Conservation (phyloP, 2,329 filamentous ascomycete species). For the Tolypocladium cylindrosporum region DNA sequence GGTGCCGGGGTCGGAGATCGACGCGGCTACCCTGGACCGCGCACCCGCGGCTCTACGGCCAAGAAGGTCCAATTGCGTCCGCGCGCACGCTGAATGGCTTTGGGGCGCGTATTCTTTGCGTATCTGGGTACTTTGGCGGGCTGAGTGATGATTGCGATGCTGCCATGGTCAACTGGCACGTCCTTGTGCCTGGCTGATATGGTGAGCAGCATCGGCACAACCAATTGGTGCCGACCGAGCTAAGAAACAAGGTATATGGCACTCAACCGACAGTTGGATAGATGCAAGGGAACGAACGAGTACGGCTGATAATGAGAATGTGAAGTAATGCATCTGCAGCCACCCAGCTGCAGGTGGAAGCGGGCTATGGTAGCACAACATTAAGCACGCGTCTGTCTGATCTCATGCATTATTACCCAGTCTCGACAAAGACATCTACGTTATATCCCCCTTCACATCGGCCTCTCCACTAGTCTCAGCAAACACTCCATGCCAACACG, state of each 20-base stretch:
- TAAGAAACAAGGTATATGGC: no score
- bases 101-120: no score
- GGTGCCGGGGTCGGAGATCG: constrained; percentile 1
- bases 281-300: neutral
- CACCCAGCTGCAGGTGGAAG: neutral
- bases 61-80: neutral
- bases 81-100: neutral
- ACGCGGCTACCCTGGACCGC: constrained; percentile 8
- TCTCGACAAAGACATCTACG: neutral
- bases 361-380: no score
- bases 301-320: neutral
- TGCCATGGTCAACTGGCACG: no score
- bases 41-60: neutral
- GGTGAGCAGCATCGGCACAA: neutral
- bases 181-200: no score
- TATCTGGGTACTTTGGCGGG: no score
- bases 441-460: neutral
- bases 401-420: neutral
- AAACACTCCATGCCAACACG: neutral
- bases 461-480: neutral
- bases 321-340: neutral
- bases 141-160: neutral
- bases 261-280: neutral
- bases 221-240: neutral
- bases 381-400: neutral